phyloP scores from a whole-genome alignment of 805 yeast species.

The Candida coquimbonensis region DNA sequence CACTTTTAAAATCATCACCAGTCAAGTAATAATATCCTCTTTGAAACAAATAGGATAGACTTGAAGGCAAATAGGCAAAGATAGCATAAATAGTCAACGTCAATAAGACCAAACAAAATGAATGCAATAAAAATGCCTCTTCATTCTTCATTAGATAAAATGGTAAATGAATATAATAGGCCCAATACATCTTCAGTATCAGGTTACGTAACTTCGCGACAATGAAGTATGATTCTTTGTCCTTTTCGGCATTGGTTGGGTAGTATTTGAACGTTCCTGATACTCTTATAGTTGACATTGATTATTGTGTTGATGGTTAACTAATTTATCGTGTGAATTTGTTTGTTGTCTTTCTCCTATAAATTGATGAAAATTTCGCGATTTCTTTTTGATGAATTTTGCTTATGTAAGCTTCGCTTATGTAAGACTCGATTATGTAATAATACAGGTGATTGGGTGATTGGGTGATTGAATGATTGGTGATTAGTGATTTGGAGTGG shows the following conservation, averaged over 20 bases:
- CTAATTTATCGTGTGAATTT: neutral
- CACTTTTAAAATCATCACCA: constrained; percentile 25
- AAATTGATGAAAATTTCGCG: neutral
- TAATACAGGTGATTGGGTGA: no score
- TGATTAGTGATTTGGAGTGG: no score
- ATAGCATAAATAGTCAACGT: constrained; percentile 34
- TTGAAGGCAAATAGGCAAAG: constrained; percentile 24
- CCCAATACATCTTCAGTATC: constrained; percentile 33
- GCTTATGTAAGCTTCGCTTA: no score
- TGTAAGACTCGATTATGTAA: no score
- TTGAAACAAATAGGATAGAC: constrained; percentile 17
- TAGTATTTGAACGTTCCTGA: constrained; percentile 24
- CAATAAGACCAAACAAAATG: constrained; percentile 30
- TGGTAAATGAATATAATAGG: constrained; percentile 37
- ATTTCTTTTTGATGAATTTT: no score
- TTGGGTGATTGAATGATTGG: no score
- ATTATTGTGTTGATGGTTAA: neutral
- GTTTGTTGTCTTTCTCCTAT: neutral
- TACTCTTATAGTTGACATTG: constrained; percentile 3
- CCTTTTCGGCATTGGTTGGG: constrained; percentile 24
- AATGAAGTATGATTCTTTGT: constrained; percentile 19
- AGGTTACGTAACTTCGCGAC: constrained; percentile 23
- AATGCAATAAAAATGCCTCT: constrained; percentile 35
- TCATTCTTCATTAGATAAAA: constrained; percentile 36
- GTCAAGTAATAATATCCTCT: constrained; percentile 27